Evolutionary conservation across 495 filamentous ascomycete genomes (phyloP).

Genomic region (Podospora fimiseda): DNA sequence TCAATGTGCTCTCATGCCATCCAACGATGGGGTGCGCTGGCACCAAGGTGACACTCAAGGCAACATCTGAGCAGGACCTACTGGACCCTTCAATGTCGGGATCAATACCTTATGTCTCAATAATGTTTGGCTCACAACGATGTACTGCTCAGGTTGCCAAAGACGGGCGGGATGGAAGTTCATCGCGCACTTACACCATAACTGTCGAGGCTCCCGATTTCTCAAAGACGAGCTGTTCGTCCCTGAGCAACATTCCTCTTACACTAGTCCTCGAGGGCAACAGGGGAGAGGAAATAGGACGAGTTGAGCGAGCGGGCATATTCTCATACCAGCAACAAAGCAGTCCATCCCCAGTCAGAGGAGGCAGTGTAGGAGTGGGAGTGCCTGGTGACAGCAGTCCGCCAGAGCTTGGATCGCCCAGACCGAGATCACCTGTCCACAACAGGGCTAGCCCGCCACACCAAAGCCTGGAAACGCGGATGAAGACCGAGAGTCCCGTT

Average conservation of each 20-base stretch:
- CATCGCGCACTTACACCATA: conserved; percentile 62
- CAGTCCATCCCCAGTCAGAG: conserved; percentile 22
- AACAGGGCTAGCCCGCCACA: conserved; percentile 32
- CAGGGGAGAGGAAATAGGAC: conserved; percentile 53
- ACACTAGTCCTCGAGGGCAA: conserved; percentile 64
- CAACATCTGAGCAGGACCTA: conserved; percentile 65
- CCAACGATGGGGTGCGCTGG: conserved; percentile 63
- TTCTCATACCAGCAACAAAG: conserved; percentile 60
- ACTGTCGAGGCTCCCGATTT: conserved; percentile 67
- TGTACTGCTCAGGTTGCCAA: conserved; percentile 58
- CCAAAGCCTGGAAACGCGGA: conserved; percentile 21
- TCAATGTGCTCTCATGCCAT: conserved; percentile 59
- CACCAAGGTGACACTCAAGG: conserved; percentile 62
- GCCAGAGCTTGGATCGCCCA: conserved; percentile 42
- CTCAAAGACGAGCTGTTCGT: conserved; percentile 56
- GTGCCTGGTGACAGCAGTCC: conserved; percentile 32
- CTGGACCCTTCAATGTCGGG: conserved; percentile 43
- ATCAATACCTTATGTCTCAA: conserved; percentile 49
- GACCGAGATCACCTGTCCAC: conserved; percentile 39
- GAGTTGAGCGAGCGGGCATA: conserved; percentile 58
- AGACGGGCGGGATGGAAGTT: conserved; percentile 50
- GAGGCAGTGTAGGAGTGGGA: conserved; percentile 21
- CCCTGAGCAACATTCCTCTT: conserved; percentile 62
- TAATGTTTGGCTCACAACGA: conserved; percentile 70
- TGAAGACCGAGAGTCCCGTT: conserved; percentile 23